Conservation (phyloP, 768 basidiomycete species). For the Gymnopilus junonius region DNA sequence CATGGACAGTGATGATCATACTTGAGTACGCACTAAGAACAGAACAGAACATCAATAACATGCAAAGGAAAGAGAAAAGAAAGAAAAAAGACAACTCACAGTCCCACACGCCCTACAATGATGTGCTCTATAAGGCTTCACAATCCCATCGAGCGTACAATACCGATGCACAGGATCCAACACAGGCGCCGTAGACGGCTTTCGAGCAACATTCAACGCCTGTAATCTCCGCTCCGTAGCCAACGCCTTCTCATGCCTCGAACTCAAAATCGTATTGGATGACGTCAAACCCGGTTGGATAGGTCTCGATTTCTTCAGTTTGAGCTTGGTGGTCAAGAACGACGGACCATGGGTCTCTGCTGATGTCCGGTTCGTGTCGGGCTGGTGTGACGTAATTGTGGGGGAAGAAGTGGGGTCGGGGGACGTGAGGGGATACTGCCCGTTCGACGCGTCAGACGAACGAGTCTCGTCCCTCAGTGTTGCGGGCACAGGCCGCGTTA, state of each 20-base stretch:
- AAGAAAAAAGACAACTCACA: slow-evolving; percentile 43
- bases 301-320: slow-evolving; percentile 8
- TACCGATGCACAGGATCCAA: slow-evolving; percentile 70
- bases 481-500: slow-evolving; percentile 11
- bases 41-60: not conserved
- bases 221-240: slow-evolving; percentile 8
- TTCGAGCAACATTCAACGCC: slow-evolving; percentile 31
- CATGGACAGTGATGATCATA: slow-evolving; percentile 94
- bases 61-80: not conserved
- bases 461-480: not conserved
- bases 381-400: no score
- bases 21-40: slow-evolving; percentile 69
- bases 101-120: slow-evolving; percentile 87
- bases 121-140: slow-evolving; percentile 78
- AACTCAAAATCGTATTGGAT: not conserved
- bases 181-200: slow-evolving; percentile 43
- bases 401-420: not conserved
- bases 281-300: not conserved
- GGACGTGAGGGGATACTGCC: not conserved
- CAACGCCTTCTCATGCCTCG: not conserved
- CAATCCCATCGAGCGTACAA: slow-evolving; percentile 61
- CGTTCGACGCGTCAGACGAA: not conserved
- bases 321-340: slow-evolving; percentile 2
- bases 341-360: no score
- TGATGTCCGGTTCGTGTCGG: no score